Base-by-base conservation (phyloP, 2,329 filamentous ascomycete genomes). In the Magnaporthiopsis rhizophila region DNA sequence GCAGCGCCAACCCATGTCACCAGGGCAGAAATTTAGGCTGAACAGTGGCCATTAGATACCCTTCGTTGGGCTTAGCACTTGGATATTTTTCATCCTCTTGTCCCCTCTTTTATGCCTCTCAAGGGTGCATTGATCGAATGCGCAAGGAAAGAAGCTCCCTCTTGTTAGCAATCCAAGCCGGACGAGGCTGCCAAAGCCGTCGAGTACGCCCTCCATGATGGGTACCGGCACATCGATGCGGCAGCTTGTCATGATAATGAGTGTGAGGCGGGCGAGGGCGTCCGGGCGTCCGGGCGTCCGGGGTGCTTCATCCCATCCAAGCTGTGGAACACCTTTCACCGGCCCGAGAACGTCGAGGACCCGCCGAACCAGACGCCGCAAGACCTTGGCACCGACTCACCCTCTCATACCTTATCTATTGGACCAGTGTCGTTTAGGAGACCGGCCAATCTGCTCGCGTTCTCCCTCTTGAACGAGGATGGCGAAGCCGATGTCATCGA, bases 311-410 rank as follows among this genome's bases (percentile, higher is more conserved):
- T 84, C 63, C 86, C 84, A n/a, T 81, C 86, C 68, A 91, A 91
- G 80, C 81, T 90, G 36, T 81, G 79, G 79, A 81, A 81, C 69
- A 87, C 87, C 77, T 85, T 86, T 77, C 84, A 87, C 70, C 84
- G 82, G 74, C 85, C 88, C 70, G 81, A 84, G 69, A 76, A 83
- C 62, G 85, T 87, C 59, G 79, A 81, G 67, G 77, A 75, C 63
- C 81, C 77, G 3, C 78, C 84, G 24, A 74, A 83, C 67, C 75
- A 77, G 68, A 80, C 80, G 0, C 73, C 84, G 56, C 72, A 76
- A 65, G 80, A 83, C 64, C 74, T 85, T 13, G 76, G 79, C 56
- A 79, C 79, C 0, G 80, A 82, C 66, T 85, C 84, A 66, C n/a
- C n/a, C 71, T 84, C 65, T 72, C 84, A 2, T 84, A 81, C 69